These are phyloP conservation scores for Pyrenochaeta sp. DNA, from an alignment of 2,329 filamentous ascomycete species.

Conservation along the genomic window DNA sequence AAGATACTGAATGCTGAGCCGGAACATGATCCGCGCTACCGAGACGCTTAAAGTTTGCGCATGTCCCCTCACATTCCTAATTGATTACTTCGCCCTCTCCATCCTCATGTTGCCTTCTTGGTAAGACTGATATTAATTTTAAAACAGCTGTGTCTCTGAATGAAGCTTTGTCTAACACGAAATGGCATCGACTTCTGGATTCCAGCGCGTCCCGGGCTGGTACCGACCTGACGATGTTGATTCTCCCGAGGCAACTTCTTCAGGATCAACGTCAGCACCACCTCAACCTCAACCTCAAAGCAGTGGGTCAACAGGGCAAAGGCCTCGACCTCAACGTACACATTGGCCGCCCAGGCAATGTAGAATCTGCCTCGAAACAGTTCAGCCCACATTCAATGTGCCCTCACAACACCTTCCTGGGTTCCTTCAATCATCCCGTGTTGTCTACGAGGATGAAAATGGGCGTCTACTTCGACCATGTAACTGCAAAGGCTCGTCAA, in stretches of 20 bases:
- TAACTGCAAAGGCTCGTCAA: slow-evolving; percentile 89
- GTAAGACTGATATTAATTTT: slow-evolving; percentile 33
- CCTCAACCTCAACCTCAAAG: slow-evolving; percentile 18
- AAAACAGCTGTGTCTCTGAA: slow-evolving; percentile 7
- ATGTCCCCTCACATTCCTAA: slow-evolving; percentile 27
- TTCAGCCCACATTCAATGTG: slow-evolving; percentile 67
- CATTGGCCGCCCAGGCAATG: slow-evolving; percentile 78
- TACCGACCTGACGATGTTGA: slow-evolving; percentile 55
- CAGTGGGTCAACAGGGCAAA: slow-evolving; percentile 19
- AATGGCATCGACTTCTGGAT: slow-evolving; percentile 54
- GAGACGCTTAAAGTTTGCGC: slow-evolving; percentile 25
- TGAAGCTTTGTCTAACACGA: slow-evolving; percentile 1
- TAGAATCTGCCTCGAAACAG: slow-evolving; percentile 84
- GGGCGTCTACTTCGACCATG: slow-evolving; percentile 86
- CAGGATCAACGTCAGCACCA: slow-evolving; percentile 21
- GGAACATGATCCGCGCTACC: slow-evolving; percentile 26
- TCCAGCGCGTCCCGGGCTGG: slow-evolving; percentile 53
- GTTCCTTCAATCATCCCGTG: slow-evolving; percentile 65
- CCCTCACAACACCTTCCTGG: slow-evolving; percentile 62
- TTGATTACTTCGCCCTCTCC: slow-evolving; percentile 28
- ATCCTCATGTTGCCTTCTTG: slow-evolving; percentile 26
- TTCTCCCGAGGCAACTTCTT: slow-evolving; percentile 14
- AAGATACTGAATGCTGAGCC: slow-evolving; percentile 24
- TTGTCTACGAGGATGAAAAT: slow-evolving; percentile 77
- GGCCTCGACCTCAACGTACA: slow-evolving; percentile 30